Evolutionary conservation across 768 basidiomycete genomes (phyloP), one percentile per base, ranked within the genome.

Genomic region (Cystobasidiopsis lactophilus): DNA sequence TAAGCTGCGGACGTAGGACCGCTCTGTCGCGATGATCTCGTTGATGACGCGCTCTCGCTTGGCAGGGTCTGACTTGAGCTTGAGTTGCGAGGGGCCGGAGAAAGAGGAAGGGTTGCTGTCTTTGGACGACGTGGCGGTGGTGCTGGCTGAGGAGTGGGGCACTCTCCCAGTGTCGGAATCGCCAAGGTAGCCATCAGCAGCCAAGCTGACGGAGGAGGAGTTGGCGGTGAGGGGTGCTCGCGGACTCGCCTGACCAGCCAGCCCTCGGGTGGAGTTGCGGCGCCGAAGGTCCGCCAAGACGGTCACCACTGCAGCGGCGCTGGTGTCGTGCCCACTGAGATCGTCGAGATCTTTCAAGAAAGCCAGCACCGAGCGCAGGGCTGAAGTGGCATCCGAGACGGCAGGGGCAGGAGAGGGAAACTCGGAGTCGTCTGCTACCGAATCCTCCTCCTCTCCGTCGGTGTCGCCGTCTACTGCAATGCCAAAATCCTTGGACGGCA

Each of bases 331-430:
- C 33, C 9, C 66, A 18, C 78, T 79, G 29, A 98, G 71, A 63
- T 98, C 93, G 63, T 88, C 81, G 77, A 98, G 80, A 61, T 98
- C 93, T 61, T 78, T 78, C 19, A 98, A 74, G 66, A 96, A 98
- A 5, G 86, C 85, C 81, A 96, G 89, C 18, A 98, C 77, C 10
- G 83, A 82, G 52, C 83, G 76, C 50, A 98, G 72, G 30, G 85
- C 86, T 5, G 19, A 29, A 21, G 23, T 49, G 16, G 35, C n/a
- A 31, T 19, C 24, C 23, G 24, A 31, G 41, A 53, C 29, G 24
- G 24, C 14, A 48, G 27, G 18, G 2, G 51, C 47, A 19, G 47
- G 38, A 30, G 53, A 52, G 16, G 54, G 29, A 10, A 46, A 41
- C 14, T 40, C 45, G 21, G 52, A 18, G n/a, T n/a, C n/a, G 7